Percentiles rank a stretch among this genome's conserved stretches.
These are phyloP conservation scores for Pneumocystis carinii DNA, from an alignment of 1,139 yeast species.

Conservation along the genomic window DNA sequence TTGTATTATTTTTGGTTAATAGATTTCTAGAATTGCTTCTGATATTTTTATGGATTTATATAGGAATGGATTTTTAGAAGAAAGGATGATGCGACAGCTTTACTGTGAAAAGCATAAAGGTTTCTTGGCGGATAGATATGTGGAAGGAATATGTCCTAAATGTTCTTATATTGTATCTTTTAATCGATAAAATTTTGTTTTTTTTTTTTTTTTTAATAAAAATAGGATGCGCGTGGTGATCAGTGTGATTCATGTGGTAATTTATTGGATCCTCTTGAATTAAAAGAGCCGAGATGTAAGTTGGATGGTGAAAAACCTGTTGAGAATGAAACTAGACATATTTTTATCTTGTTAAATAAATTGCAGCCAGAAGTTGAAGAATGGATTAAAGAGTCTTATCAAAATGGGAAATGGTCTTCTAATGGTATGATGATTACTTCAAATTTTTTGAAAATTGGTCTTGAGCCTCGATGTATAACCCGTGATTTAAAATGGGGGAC, in stretches of 20 bases:
- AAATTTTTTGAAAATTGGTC: constrained; percentile 88
- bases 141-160: constrained; percentile 94
- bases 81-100: constrained; percentile 73
- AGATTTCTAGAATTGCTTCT: constrained; percentile 51
- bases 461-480: constrained; percentile 88
- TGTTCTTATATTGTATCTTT: constrained; percentile 52
- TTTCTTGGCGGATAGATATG: constrained; percentile 88
- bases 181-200: not conserved
- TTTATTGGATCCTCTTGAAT: constrained; percentile 78
- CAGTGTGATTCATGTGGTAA: constrained; percentile 96
- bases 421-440: constrained; percentile 77
- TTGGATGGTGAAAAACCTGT: constrained; percentile 71
- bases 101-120: constrained; percentile 84
- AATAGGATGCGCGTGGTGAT: constrained; percentile 84
- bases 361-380: constrained; percentile 56
- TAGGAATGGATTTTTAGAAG: constrained; percentile 66
- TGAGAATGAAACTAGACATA: constrained; percentile 68
- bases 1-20: not conserved
- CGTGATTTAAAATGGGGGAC: constrained; percentile 98
- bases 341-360: constrained; percentile 69
- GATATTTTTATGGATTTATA: constrained; percentile 67
- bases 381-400: constrained; percentile 59
- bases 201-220: not conserved
- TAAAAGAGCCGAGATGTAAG: constrained; percentile 89
- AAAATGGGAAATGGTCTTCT: constrained; percentile 76